Evolutionary conservation across 2,329 filamentous ascomycete species (phyloP), one percentile per base, ranked within the genome.

Genomic region (Pseudogymnoascus sp.): DNA sequence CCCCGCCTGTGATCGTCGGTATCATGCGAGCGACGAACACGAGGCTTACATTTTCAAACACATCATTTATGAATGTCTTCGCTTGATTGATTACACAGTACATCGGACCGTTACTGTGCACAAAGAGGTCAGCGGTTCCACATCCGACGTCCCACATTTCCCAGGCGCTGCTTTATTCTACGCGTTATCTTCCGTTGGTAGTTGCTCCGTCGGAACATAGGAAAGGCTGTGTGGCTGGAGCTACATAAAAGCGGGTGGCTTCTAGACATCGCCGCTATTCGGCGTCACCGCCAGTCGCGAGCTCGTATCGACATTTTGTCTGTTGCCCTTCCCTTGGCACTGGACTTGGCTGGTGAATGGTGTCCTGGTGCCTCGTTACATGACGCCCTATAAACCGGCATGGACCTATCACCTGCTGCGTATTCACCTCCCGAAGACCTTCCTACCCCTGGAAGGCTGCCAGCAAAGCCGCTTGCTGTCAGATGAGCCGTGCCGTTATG

Each of bases 401-500:
- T 55, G 48, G 12, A 55, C 48, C 48, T 55, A 55, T 55, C 48
- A 55, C 29, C 48, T 55, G 48, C 10, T 29, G 5, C 15, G 10
- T 55, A 52, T 6, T 4, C 18, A 33, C 27, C n/a, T 18, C 40
- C 5, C n/a, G 7, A 33, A 33, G 29, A 18, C 5, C 8, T 55
- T 55, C 15, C 9, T 18, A 7, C 48, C 48, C 48, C 48, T 55
- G 29, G 29, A 55, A 21, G 15, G 10, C 29, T 12, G 5, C 29
- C 29, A 27, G 9, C 29, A 18, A 55, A 21, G 5, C 48, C 15
- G 5, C 48, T 55, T n/a, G n/a, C 29, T 55, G 29, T 33, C 48
- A 55, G 48, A 55, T 55, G 48, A 55, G 48, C 48, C 48, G 48
- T 33, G 48, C 48, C 48, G 48, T 55, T 55, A 55, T 55, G 48